Evolutionary conservation across 2,329 filamentous ascomycete species (phyloP), one percentile per base, ranked within the genome.

Genomic region (Paecilomyces formosus): DNA sequence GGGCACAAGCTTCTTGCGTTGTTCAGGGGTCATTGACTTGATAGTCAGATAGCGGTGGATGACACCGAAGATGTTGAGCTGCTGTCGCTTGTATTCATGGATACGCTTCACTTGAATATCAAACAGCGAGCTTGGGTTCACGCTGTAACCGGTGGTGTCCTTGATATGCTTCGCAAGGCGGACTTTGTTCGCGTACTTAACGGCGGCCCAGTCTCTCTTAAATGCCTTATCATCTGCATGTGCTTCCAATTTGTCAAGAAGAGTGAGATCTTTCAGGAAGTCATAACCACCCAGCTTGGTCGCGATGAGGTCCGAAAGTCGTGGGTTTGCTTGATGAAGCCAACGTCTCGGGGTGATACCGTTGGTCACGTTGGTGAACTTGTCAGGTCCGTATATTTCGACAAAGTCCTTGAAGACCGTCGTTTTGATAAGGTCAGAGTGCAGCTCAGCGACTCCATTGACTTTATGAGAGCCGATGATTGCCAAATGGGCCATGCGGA

Each of bases 381-480:
- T 97, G 82, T 99, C 94, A 0, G 88, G 88, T 2, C 94, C 94
- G 68, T 94, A 99, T 64, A 99, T 90, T 66, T 86, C 84, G 60
- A 99, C 93, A 75, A 99, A 99, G 74, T 99, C 94, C 76, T 94
- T 97, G 85, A 99, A 97, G 66, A 99, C 96, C n/a, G 94, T 99
- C 0, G 92, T 95, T 81, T 94, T 94, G 81, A 99, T 96, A 59
- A 99, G 82, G 72, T 99, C 94, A 0, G 94, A 99, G 78, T 99
- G 94, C 64, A 99, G 79, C 78, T 99, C 94, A 33, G 94, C 94
- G 35, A 99, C 94, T 73, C 94, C 94, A 66, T 99, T 99, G 79
- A 99, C 92, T 81, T 97, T 99, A 85, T 97, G 94, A 35, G 94
- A 97, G 54, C 94, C 94, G 67, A 99, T 92, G 71, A 97, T 89